Conservation (phyloP, 2,329 filamentous ascomycete genomes). For the Colletotrichum kahawae region DNA sequence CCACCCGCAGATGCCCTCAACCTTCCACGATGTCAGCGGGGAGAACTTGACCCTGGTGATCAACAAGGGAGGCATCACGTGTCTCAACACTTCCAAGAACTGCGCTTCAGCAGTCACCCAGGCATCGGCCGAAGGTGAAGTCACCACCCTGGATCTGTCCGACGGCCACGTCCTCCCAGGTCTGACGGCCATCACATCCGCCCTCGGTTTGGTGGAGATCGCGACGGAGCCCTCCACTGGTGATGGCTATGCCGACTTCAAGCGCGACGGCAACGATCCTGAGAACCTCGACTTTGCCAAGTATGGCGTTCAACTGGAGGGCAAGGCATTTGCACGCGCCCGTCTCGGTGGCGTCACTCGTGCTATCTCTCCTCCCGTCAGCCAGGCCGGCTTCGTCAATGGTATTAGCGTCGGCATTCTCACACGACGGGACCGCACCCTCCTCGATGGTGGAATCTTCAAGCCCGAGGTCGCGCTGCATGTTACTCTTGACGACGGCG, state of each 20-base stretch:
- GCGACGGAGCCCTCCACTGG: conserved; percentile 44
- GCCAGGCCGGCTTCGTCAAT: conserved; percentile 32
- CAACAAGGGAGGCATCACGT: conserved; percentile 42
- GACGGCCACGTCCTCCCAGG: conserved; percentile 55
- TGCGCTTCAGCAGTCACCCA: conserved; percentile 9
- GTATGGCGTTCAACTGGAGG: conserved; percentile 45
- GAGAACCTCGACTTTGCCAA: conserved; percentile 41
- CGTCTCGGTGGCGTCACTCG: conserved; percentile 48
- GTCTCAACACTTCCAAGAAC: conserved; percentile 30
- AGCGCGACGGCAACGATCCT: conserved; percentile 27
- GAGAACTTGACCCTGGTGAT: conserved; percentile 43
- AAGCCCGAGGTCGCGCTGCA: conserved; percentile 48
- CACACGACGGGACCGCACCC: conserved; percentile 38
- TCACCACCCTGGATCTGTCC: conserved; percentile 37
- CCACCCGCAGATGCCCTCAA: conserved; percentile 9
- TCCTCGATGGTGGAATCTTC: conserved; percentile 46
- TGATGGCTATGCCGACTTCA: conserved; percentile 46
- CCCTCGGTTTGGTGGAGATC: conserved; percentile 57
- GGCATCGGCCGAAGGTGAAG: conserved; percentile 35
- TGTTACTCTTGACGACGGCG: conserved; percentile 39
- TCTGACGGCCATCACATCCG: conserved; percentile 51
- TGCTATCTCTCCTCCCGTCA: conserved; percentile 43
- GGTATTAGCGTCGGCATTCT: conserved; percentile 49
- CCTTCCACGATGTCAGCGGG: background rate
- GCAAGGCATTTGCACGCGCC: conserved; percentile 44